A percentile compares a stretch with the other conserved stretches of the same genome.
These are phyloP conservation scores for Plectosphaerella sp. DNA, from an alignment of 2,329 filamentous ascomycete species.

Conservation along the genomic window DNA sequence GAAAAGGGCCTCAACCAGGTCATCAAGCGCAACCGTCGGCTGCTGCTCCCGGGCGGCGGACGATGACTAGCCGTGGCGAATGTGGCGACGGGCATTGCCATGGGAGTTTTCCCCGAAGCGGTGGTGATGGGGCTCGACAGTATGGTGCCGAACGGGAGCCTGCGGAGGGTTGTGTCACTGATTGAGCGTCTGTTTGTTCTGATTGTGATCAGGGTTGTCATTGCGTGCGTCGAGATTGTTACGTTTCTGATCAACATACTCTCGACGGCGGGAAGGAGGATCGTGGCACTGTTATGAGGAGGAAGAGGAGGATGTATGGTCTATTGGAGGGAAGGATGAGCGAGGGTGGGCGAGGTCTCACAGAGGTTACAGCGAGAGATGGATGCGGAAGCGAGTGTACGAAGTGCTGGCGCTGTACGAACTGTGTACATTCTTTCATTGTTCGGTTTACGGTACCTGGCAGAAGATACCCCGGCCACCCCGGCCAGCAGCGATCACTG, in stretches of 20 bases:
- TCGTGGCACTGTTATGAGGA: not conserved
- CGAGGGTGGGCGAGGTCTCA: not conserved
- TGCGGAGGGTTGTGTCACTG: not conserved
- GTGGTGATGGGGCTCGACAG: not conserved
- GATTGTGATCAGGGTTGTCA: not conserved
- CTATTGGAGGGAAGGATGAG: not conserved
- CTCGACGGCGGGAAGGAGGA: not conserved
- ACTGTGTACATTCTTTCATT: too few relatives aligned
- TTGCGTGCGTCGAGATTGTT: not conserved
- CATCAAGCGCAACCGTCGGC: constrained; percentile 54
- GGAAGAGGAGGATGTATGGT: not conserved
- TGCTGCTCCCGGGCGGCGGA: constrained; percentile 31
- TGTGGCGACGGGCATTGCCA: constrained; percentile 1
- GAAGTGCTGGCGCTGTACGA: too few relatives aligned
- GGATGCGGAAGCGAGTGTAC: too few relatives aligned
- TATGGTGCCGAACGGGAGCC: not conserved
- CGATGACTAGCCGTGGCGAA: constrained; percentile 12
- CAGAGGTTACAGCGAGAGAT: too few relatives aligned
- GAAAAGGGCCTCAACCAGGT: constrained; percentile 58
- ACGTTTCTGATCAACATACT: not conserved
- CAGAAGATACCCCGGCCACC: too few relatives aligned
- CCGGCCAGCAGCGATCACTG: too few relatives aligned
- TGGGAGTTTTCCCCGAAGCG: not conserved
- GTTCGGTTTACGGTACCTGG: too few relatives aligned
- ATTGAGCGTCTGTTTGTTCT: not conserved